Evolutionary conservation across 257 asterid species (phyloP).

Genomic region (Nicotiana knightiana): DNA sequence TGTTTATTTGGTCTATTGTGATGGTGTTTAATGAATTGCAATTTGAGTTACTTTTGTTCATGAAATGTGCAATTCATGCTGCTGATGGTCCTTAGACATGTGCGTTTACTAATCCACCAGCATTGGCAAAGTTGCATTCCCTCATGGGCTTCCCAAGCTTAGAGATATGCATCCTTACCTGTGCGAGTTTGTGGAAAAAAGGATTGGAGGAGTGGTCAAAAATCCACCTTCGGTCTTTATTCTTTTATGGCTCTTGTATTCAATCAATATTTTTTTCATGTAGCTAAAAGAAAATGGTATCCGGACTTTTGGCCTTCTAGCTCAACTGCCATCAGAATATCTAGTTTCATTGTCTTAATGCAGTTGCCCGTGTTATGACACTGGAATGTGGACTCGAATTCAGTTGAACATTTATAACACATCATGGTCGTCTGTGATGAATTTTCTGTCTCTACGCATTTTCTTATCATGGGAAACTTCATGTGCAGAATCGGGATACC

Average conservation of each 20-base stretch:
- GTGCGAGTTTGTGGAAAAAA: neutral
- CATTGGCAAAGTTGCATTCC: neutral
- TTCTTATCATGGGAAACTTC: constrained; percentile 24
- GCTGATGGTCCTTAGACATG: constrained; percentile 1
- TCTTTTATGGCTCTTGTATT: neutral
- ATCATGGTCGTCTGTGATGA: neutral
- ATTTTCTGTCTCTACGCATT: neutral
- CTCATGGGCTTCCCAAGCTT: neutral
- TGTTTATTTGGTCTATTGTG: neutral
- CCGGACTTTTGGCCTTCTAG: neutral
- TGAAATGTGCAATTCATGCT: neutral
- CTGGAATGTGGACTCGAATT: neutral
- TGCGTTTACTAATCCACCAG: neutral
- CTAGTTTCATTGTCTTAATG: neutral
- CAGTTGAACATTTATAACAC: neutral
- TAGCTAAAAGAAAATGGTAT: neutral
- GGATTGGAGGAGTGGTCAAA: neutral
- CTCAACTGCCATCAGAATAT: neutral
- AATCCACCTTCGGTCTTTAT: neutral
- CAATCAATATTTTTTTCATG: neutral
- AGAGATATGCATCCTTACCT: neutral
- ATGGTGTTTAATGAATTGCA: neutral
- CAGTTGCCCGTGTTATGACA: neutral
- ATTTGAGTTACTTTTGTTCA: constrained; percentile 1
- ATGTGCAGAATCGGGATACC: constrained; percentile 82